Conservation (phyloP, 1,284 basidiomycete genomes). For the Ustilago tritici region DNA sequence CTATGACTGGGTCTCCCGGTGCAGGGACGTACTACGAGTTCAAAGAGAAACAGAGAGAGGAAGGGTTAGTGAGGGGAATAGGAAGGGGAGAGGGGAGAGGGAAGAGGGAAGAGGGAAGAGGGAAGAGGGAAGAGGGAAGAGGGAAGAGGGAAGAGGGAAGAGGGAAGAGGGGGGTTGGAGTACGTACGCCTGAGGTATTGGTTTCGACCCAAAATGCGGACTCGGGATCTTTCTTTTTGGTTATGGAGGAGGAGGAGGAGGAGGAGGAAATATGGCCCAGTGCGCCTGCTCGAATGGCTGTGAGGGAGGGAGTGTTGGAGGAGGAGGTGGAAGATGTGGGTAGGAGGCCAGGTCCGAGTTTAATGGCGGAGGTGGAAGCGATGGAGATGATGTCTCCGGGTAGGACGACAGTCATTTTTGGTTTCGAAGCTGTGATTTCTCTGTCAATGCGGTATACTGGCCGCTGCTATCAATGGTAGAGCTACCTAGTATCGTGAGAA, state of each 20-base stretch:
- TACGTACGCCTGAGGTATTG: slow-evolving; percentile 40
- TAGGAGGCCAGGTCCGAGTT: slow-evolving; percentile 59
- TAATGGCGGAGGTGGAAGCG: slow-evolving; percentile 29
- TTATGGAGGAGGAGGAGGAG: not conserved
- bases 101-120: not conserved
- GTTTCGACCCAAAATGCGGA: slow-evolving; percentile 57
- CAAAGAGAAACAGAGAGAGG: not conserved
- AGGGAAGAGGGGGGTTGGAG: not conserved
- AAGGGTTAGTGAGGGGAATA: not conserved
- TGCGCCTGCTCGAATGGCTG: slow-evolving; percentile 48
- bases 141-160: not conserved
- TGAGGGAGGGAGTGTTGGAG: slow-evolving; percentile 19
- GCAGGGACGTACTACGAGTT: slow-evolving; percentile 55
- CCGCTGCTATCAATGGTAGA: too few relatives aligned
- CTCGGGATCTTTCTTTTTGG: slow-evolving; percentile 14
- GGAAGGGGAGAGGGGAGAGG: not conserved
- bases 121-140: too few relatives aligned
- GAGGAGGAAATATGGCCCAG: slow-evolving; percentile 39
- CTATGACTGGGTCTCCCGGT: slow-evolving; percentile 58
- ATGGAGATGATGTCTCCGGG: slow-evolving; percentile 56
- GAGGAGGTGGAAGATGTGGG: slow-evolving; percentile 26
- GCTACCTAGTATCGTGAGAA: not conserved
- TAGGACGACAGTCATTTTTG: slow-evolving; percentile 54
- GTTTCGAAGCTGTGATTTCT: not conserved
- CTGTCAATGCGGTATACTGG: too few relatives aligned